These are phyloP conservation scores for Penicillium antarcticum DNA, from an alignment of 495 filamentous ascomycete species.

Conservation along the genomic window DNA sequence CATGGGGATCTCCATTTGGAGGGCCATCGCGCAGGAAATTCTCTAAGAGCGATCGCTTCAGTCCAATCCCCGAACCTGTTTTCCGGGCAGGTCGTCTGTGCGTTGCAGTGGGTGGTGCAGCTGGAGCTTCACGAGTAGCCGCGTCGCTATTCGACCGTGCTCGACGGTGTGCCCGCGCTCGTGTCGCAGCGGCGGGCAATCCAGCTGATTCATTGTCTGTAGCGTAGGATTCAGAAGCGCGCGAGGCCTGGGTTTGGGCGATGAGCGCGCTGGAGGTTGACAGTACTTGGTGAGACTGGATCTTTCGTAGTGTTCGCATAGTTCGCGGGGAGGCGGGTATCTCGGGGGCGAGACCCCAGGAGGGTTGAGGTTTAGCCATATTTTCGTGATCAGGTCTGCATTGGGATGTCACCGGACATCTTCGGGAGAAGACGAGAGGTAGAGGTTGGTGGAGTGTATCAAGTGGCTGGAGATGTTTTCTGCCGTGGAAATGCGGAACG, in stretches of 20 bases:
- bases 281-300: slow-evolving; percentile 50
- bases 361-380: slow-evolving; percentile 22
- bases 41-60: slow-evolving; percentile 62
- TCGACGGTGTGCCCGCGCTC: slow-evolving; percentile 45
- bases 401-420: slow-evolving; percentile 1
- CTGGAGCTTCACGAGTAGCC: slow-evolving; percentile 36
- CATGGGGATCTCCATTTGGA: slow-evolving; percentile 60
- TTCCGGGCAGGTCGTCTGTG: slow-evolving; percentile 51
- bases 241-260: slow-evolving; percentile 38
- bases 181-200: slow-evolving; percentile 20
- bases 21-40: slow-evolving; percentile 68
- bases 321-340: slow-evolving; percentile 44
- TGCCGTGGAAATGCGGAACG: slow-evolving; percentile 4
- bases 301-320: slow-evolving; percentile 49
- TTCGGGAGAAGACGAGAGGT: neutral
- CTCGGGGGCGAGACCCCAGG: slow-evolving; percentile 33
- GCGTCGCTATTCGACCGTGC: slow-evolving; percentile 75
- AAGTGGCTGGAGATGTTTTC: slow-evolving; percentile 27
- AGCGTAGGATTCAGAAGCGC: slow-evolving; percentile 22
- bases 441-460: slow-evolving; percentile 2
- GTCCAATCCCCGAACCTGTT: slow-evolving; percentile 51
- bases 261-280: slow-evolving; percentile 31
- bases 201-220: slow-evolving; percentile 15
- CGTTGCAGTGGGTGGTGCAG: slow-evolving; percentile 24
- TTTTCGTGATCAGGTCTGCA: slow-evolving; percentile 7